Evolutionary conservation across 2,329 filamentous ascomycete species (phyloP).

Genomic region (Phaeosphaeriaceae sp.): DNA sequence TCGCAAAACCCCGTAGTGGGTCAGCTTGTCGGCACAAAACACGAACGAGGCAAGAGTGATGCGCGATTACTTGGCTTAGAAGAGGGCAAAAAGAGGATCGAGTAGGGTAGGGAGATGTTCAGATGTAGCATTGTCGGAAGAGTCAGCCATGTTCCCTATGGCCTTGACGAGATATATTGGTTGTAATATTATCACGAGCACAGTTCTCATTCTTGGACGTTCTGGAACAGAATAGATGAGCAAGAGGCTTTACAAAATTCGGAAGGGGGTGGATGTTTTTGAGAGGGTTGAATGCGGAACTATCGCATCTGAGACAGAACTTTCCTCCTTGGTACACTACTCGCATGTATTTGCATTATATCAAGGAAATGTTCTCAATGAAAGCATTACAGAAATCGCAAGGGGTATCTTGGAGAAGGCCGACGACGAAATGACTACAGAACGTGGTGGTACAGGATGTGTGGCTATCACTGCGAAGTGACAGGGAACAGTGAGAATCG

Average conservation of each 20-base stretch:
- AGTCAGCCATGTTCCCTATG: neutral
- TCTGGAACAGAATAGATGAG: no score
- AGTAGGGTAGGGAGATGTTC: conserved; percentile 56
- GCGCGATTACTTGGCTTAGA: conserved; percentile 84
- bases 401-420: neutral
- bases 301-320: no score
- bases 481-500: neutral
- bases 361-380: neutral
- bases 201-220: no score
- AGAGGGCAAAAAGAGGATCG: conserved; percentile 98
- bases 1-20: conserved; percentile 84
- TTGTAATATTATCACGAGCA: neutral
- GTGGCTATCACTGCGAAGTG: conserved; percentile 19
- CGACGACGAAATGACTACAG: conserved; percentile 10
- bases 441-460: conserved; percentile 12
- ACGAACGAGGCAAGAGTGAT: conserved; percentile 85
- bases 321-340: no score
- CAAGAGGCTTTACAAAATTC: no score
- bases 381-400: neutral
- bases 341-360: neutral
- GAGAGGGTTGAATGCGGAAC: no score
- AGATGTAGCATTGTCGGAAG: neutral
- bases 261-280: no score
- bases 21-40: conserved; percentile 67
- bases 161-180: neutral